Evolutionary conservation across 805 yeast species (phyloP).

Genomic region (Myxozyma monticola): DNA sequence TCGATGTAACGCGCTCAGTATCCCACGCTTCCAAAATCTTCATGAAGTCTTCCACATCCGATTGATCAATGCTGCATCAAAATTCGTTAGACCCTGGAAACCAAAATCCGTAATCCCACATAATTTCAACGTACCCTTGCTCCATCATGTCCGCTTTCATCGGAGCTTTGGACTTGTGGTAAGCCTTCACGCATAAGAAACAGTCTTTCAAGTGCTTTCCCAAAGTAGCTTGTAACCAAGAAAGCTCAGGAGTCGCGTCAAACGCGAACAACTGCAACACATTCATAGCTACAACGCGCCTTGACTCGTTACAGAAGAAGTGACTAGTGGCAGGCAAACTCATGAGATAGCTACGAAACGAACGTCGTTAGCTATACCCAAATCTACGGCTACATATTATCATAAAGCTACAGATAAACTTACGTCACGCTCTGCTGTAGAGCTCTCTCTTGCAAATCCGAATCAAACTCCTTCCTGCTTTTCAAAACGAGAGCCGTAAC

Average conservation of each 20-base stretch:
- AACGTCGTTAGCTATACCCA: neutral
- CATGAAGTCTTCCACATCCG: conserved; percentile 27
- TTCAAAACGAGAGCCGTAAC: conserved; percentile 17
- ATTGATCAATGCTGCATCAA: conserved; percentile 15
- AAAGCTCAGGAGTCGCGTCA: conserved; percentile 25
- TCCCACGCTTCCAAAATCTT: conserved; percentile 26
- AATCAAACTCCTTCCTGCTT: conserved; percentile 23
- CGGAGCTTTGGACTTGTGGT: conserved; percentile 21
- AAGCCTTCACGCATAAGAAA: conserved; percentile 30
- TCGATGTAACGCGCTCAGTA: conserved; percentile 15
- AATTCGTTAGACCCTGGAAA: no score
- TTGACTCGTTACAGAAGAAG: conserved; percentile 15
- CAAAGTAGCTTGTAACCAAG: conserved; percentile 27
- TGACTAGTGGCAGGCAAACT: conserved; percentile 21
- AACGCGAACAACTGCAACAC: conserved; percentile 29
- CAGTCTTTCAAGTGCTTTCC: conserved; percentile 27
- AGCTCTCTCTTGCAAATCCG: conserved; percentile 22
- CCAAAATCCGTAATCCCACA: neutral
- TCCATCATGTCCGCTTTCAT: conserved; percentile 22
- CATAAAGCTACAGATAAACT: neutral
- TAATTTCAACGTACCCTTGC: conserved; percentile 11
- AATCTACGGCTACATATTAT: neutral
- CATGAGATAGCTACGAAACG: conserved; percentile 22
- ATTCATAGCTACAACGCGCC: conserved; percentile 17
- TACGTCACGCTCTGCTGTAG: conserved; percentile 28